phyloP scores from a whole-genome alignment of 306 rosid species.

The Gillenia trifoliata region DNA sequence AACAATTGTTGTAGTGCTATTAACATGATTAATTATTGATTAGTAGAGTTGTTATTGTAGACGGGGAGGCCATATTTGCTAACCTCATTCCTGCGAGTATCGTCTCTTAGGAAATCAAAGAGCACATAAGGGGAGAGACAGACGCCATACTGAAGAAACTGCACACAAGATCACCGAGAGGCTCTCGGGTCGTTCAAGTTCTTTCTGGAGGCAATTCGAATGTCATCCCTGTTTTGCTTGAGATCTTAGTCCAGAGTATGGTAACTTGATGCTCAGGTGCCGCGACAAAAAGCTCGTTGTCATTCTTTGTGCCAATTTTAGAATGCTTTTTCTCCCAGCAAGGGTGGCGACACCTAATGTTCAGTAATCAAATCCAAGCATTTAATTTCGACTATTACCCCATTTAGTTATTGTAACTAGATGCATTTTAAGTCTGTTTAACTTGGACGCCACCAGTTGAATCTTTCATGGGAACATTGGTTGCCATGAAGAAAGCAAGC shows the following conservation, averaged over 20 bases:
- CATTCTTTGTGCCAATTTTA: slow-evolving; percentile 95
- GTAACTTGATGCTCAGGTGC: slow-evolving; percentile 81
- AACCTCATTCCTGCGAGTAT: slow-evolving; percentile 68
- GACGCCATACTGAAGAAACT: slow-evolving; percentile 92
- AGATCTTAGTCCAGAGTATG: slow-evolving; percentile 79
- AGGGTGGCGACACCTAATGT: slow-evolving; percentile 75
- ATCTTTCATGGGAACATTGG: slow-evolving; percentile 95
- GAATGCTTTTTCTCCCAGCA: slow-evolving; percentile 92
- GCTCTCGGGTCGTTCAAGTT: slow-evolving; percentile 94
- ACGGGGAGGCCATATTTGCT: slow-evolving; percentile 5
- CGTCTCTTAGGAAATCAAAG: slow-evolving; percentile 81
- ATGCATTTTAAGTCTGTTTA: slow-evolving; percentile 11
- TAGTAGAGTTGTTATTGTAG: not conserved
- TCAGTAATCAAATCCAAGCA: not conserved
- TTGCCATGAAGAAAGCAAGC: slow-evolving; percentile 77
- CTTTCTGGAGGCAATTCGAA: slow-evolving; percentile 81
- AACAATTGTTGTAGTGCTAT: not conserved
- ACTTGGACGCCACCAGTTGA: slow-evolving; percentile 43
- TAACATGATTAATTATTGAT: not conserved
- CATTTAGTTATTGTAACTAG: not conserved
- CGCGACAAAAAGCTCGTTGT: slow-evolving; percentile 68
- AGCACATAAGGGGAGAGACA: slow-evolving; percentile 48
- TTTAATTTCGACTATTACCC: not conserved
- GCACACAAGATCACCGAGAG: slow-evolving; percentile 85
- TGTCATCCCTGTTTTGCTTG: slow-evolving; percentile 87